Evolutionary conservation across 441 rosid genomes (phyloP), one percentile per base, ranked within the genome.

Genomic region (Mallotus japonicus): DNA sequence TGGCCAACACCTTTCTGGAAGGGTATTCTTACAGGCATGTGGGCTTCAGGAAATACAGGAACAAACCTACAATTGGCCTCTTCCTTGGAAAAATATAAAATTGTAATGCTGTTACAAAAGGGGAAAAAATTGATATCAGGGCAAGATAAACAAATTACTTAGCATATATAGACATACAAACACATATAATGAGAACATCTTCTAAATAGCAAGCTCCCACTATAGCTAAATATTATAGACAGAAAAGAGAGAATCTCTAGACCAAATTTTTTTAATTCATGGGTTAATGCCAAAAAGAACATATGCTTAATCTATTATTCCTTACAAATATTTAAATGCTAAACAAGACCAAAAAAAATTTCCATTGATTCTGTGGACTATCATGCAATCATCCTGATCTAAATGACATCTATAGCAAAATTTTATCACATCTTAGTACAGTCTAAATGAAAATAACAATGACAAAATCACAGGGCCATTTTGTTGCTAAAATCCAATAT

Each of bases 1-100:
- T 86, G 98, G 67, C 88, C 89, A 20, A 76, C 76, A 62, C 98
- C 99, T 89, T 89, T 88, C 73, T 75, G 83, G 60, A 95, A 93
- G 77, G 87, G 84, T 67, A 95, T 75, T 80, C 80, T 86, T 56
- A 78, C 81, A 0, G 99, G 88, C 75, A 74, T 61, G 79, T 82
- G 86, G 55, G 85, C 88, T 80, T 88, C 94, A 57, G 97, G 93
- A 83, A 81, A 84, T 74, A 82, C 76, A 0, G 99, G 95, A 78
- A 87, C 77, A 79, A 95, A 88, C 42, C 67, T 85, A 81, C 97
- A 90, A 73, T 87, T 83, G 65, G 82, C 44, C 83, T 86, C 98
- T 76, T 95, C 97, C 82, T 87, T 88, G 65, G 93, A 95, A 76
- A 93, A 93, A 89, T 91, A 95, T 66, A 83, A 83, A 73, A 95